These are phyloP conservation scores for Cystofilobasidium ferigula DNA, from an alignment of 768 basidiomycete species.

Conservation along the genomic window DNA sequence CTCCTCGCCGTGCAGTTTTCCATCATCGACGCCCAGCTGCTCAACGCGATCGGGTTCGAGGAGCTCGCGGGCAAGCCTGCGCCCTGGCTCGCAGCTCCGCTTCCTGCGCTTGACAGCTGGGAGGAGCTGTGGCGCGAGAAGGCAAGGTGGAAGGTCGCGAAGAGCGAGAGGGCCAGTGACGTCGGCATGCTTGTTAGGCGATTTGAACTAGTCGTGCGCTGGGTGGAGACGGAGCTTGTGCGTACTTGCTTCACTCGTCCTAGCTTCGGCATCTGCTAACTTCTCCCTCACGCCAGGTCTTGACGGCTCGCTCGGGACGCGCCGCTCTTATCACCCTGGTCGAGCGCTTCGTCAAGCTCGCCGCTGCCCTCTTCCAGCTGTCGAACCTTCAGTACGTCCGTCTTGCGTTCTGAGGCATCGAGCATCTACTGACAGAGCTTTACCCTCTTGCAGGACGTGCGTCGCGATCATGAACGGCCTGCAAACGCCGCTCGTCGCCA, in stretches of 20 bases:
- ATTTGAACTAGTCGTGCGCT: conserved; percentile 74
- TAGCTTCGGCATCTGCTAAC: neutral
- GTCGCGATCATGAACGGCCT: conserved; percentile 71
- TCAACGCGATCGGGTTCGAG: conserved; percentile 73
- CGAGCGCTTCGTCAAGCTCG: conserved; percentile 70
- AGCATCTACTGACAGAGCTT: neutral
- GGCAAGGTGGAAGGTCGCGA: conserved; percentile 48
- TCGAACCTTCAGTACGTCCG: conserved; percentile 56
- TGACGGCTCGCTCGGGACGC: conserved; percentile 45
- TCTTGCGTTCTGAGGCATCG: too few relatives aligned
- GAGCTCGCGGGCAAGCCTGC: conserved; percentile 50
- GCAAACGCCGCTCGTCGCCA: conserved; percentile 55
- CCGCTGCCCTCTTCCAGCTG: conserved; percentile 69
- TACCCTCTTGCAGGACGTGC: conserved; percentile 39
- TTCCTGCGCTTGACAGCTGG: conserved; percentile 62
- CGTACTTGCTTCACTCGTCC: neutral
- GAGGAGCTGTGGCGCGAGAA: conserved; percentile 65
- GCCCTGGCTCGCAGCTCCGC: conserved; percentile 36
- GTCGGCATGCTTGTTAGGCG: conserved; percentile 60
- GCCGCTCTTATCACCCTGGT: conserved; percentile 55
- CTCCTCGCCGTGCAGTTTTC: conserved; percentile 64
- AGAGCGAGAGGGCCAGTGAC: conserved; percentile 37
- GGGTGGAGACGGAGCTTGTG: conserved; percentile 63
- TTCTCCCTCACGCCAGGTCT: neutral
- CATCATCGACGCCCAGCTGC: conserved; percentile 79